These are phyloP conservation scores for Hylodesmum podocarpum DNA, from an alignment of 306 rosid genomes.

Conservation along the genomic window DNA sequence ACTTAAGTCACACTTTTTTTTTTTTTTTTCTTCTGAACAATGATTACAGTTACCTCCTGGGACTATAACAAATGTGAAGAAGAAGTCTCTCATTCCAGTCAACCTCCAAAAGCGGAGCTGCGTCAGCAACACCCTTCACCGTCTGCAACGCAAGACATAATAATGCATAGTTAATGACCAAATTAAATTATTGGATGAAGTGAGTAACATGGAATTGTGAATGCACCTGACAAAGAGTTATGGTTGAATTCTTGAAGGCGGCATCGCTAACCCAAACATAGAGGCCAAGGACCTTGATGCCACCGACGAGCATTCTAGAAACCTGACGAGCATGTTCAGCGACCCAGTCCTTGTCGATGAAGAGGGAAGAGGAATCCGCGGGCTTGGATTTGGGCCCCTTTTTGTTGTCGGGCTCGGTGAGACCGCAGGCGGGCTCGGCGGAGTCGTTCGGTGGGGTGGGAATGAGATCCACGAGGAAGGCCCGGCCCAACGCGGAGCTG, in stretches of 20 bases:
- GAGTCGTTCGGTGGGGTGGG: slow-evolving; percentile 82
- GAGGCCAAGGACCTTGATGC: slow-evolving; percentile 77
- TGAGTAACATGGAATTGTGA: not conserved
- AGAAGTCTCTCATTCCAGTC: slow-evolving; percentile 77
- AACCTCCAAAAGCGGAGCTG: slow-evolving; percentile 52
- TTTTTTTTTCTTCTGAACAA: too few relatives aligned
- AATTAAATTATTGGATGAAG: not conserved
- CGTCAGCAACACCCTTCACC: slow-evolving; percentile 74
- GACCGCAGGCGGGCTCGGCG: slow-evolving; percentile 57
- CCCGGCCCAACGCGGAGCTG: slow-evolving; percentile 69
- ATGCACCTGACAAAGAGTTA: slow-evolving; percentile 69
- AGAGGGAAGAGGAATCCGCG: slow-evolving; percentile 58
- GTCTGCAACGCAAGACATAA: slow-evolving; percentile 49
- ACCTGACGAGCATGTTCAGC: slow-evolving; percentile 97
- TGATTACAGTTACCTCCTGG: slow-evolving; percentile 60
- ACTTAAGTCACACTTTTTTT: too few relatives aligned
- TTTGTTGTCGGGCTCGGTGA: slow-evolving; percentile 58
- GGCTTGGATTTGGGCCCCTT: slow-evolving; percentile 46
- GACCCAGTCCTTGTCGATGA: slow-evolving; percentile 80
- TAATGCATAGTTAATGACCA: not conserved
- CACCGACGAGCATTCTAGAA: slow-evolving; percentile 83
- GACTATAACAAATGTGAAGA: slow-evolving; percentile 80
- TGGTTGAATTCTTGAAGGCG: slow-evolving; percentile 79
- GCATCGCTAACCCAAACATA: slow-evolving; percentile 68
- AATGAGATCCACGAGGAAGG: slow-evolving; percentile 71